phyloP scores from a whole-genome alignment of 2,329 filamentous ascomycete species.

The Purpureocillium takamizusanense region DNA sequence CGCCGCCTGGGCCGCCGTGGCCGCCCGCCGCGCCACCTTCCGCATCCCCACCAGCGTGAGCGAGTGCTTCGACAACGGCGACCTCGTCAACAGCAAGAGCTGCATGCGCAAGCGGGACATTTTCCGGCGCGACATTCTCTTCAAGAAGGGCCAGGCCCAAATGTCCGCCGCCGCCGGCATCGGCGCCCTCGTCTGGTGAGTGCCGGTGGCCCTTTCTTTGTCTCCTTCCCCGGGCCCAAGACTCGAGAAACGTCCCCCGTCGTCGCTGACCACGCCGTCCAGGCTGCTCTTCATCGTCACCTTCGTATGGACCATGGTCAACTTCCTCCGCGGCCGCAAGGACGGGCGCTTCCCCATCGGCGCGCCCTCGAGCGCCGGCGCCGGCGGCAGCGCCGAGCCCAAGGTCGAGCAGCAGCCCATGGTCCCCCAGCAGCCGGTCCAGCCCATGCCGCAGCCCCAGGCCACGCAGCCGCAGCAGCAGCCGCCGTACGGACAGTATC shows the following conservation, averaged over 20 bases:
- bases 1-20: slow-evolving; percentile 29
- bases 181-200: slow-evolving; percentile 33
- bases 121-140: slow-evolving; percentile 8
- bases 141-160: slow-evolving; percentile 22
- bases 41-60: slow-evolving; percentile 18
- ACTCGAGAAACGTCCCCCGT: neutral
- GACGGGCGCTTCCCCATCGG: slow-evolving; percentile 22
- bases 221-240: neutral
- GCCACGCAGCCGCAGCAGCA: too few relatives aligned
- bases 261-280: neutral
- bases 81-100: slow-evolving; percentile 25
- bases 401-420: slow-evolving; percentile 18
- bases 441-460: too few relatives aligned
- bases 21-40: slow-evolving; percentile 28
- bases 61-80: slow-evolving; percentile 27
- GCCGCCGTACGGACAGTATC: slow-evolving; percentile 4
- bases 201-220: neutral
- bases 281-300: slow-evolving; percentile 30
- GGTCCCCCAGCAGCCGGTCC: slow-evolving; percentile 11
- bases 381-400: slow-evolving; percentile 12
- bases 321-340: slow-evolving; percentile 27
- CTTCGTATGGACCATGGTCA: slow-evolving; percentile 24
- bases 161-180: slow-evolving; percentile 32
- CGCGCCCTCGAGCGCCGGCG: slow-evolving; percentile 1
- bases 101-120: slow-evolving; percentile 21